Conservation (phyloP, 192 early-diverging fungal genomes). For the Coemansia guatemalensis region DNA sequence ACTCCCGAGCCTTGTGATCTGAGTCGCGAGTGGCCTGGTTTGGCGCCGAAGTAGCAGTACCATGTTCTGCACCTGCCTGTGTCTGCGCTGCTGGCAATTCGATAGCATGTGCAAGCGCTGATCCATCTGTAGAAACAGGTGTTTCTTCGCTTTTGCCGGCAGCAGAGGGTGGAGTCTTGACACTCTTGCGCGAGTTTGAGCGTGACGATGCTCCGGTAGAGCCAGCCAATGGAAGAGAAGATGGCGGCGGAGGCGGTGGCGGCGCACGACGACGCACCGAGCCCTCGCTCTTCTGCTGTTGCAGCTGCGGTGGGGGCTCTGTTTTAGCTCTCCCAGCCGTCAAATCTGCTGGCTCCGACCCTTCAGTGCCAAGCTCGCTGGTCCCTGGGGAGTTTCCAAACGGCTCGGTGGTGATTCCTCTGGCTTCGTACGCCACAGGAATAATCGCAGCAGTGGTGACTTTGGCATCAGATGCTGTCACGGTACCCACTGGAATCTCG, state of each 20-base stretch:
- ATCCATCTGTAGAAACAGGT: too few species aligned
- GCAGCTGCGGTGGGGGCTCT: not conserved
- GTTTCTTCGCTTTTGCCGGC: too few species aligned
- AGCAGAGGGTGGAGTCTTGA: not conserved
- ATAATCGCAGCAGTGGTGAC: not conserved
- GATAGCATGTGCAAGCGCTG: too few species aligned
- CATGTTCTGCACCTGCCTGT: too few species aligned
- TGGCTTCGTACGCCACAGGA: not conserved
- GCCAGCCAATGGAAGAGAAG: too few species aligned
- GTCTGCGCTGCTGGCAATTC: too few species aligned
- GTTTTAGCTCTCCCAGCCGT: too few species aligned
- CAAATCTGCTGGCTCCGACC: too few species aligned
- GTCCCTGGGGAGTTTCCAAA: not conserved
- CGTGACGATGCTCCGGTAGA: not conserved
- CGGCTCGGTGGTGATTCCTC: slow-evolving; percentile 5
- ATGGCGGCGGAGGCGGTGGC: slow-evolving; percentile 37
- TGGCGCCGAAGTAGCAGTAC: too few species aligned
- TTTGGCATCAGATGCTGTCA: not conserved
- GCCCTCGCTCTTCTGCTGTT: slow-evolving; percentile 21
- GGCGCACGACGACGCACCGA: slow-evolving; percentile 45
- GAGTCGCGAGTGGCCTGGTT: too few species aligned
- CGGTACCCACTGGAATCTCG: slow-evolving; percentile 17
- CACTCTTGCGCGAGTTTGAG: slow-evolving; percentile 1
- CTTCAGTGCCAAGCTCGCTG: too few species aligned
- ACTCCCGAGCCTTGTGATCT: too few species aligned